These are phyloP conservation scores for Amaranthus hypochondriacus DNA, from an alignment of 148 eudicot genomes.

Conservation along the genomic window DNA sequence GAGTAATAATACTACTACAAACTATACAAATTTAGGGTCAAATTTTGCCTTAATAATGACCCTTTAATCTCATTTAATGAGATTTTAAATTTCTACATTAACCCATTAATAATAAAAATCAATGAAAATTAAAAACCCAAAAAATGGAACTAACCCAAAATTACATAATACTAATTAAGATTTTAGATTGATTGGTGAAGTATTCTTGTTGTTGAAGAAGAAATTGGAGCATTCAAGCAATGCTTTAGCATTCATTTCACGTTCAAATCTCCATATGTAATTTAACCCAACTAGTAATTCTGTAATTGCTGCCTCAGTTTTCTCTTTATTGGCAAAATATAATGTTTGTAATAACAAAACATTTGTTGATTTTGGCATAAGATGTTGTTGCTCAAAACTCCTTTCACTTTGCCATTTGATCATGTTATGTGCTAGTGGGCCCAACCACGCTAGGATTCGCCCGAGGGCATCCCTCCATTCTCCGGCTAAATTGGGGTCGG, in stretches of 20 bases:
- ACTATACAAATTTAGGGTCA: constrained; percentile 30
- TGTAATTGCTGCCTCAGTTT: constrained; percentile 83
- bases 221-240: constrained; percentile 48
- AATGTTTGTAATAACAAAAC: constrained; percentile 72
- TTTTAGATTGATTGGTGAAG: constrained; percentile 7
- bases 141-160: background rate
- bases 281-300: constrained; percentile 90
- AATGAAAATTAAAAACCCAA: constrained; percentile 13
- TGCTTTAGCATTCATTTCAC: constrained; percentile 90
- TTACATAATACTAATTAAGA: background rate
- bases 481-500: constrained; percentile 64
- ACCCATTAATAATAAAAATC: constrained; percentile 14
- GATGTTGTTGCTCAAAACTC: constrained; percentile 75
- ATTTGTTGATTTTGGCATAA: constrained; percentile 34
- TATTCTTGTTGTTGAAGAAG: constrained; percentile 27
- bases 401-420: constrained; percentile 92
- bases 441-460: constrained; percentile 70
- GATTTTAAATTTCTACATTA: constrained; percentile 10
- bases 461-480: constrained; percentile 89
- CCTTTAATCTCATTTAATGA: background rate
- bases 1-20: constrained; percentile 6
- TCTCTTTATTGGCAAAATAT: constrained; percentile 64
- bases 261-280: constrained; percentile 86
- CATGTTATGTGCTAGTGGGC: constrained; percentile 89
- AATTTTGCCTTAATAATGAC: background rate